phyloP scores from a whole-genome alignment of 805 yeast genomes.

The Kodamaea sagamina region DNA sequence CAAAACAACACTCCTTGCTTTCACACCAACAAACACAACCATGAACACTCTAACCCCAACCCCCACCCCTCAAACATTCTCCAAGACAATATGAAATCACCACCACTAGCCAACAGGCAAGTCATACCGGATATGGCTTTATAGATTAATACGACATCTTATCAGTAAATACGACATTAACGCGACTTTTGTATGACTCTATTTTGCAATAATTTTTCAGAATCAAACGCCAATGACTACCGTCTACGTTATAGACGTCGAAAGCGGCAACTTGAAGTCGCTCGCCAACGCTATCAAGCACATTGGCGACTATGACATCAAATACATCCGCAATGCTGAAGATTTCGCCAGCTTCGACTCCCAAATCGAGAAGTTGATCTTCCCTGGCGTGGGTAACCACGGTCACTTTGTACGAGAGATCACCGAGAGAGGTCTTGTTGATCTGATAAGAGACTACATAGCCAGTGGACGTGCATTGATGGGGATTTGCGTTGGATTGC shows the following conservation, averaged over 20 bases:
- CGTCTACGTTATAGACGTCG: conserved; percentile 84
- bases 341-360: conserved; percentile 49
- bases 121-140: conserved; percentile 3
- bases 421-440: conserved; percentile 58
- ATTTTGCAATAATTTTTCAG: conserved; percentile 4
- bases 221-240: conserved; percentile 11
- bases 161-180: conserved; percentile 5
- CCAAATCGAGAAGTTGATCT: conserved; percentile 58
- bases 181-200: conserved; percentile 1
- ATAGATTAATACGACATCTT: conserved; percentile 1
- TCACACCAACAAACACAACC: too few relatives aligned
- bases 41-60: too few relatives aligned
- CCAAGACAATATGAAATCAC: too few relatives aligned
- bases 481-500: conserved; percentile 98
- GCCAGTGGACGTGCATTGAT: conserved; percentile 79
- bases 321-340: conserved; percentile 56
- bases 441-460: conserved; percentile 67
- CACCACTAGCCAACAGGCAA: too few relatives aligned
- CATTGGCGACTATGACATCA: conserved; percentile 66
- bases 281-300: conserved; percentile 80
- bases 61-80: too few relatives aligned
- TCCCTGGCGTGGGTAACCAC: conserved; percentile 97
- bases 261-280: conserved; percentile 92
- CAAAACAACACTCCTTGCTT: too few relatives aligned
- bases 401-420: conserved; percentile 88